Base-by-base conservation (phyloP, 139 green algal species). In the Gonium pectorale region DNA sequence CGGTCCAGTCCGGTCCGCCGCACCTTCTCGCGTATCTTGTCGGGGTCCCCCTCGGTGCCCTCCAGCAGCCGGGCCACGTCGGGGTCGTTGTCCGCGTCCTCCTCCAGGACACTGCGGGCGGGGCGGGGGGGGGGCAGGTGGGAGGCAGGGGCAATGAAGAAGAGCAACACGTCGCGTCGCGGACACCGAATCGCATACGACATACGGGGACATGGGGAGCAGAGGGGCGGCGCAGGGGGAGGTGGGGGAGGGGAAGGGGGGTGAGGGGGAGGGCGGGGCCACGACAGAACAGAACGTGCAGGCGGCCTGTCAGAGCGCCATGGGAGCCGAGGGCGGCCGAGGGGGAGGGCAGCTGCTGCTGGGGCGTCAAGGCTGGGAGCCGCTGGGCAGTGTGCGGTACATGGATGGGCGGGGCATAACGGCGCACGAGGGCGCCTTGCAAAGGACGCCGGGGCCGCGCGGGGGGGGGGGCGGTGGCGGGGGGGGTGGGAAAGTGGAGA, bases 51-150 rank as follows among this genome's bases (percentile, higher is more conserved):
- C 27, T 79, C 66, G 17, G 91, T 86, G 37, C 88, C 91, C n/a
- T 91, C 54, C 37, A 94, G 80, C 41, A 94, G 64, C 41, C 70
- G 51, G 8, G 88, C 86, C 21, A 93, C 88, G 8, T 92, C 91
- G 7, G 90, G 86, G 81, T 94, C 91, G 0, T 90, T 80, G 52
- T 88, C 86, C 31, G 88, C 91, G 85, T 94, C 91, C 59, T 91
- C 89, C 72, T 93, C 89, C 63, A 94, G 63, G 29, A 93, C 86
- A 46, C 89, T 92, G 81, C 2, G 22, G 41, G 17, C 29, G 29
- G 9, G 33, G 31, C 41, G 31, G n/a, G 9, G 62, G 17, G 17
- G 13, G 15, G 49, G 17, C 49, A 59, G 15, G 49, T 17, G 15
- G 17, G 15, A 59, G 17, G 49, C 13, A 59, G 49, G 17, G 15